Conservation (phyloP, 2,329 filamentous ascomycete species). For the Penicillium sp. region DNA sequence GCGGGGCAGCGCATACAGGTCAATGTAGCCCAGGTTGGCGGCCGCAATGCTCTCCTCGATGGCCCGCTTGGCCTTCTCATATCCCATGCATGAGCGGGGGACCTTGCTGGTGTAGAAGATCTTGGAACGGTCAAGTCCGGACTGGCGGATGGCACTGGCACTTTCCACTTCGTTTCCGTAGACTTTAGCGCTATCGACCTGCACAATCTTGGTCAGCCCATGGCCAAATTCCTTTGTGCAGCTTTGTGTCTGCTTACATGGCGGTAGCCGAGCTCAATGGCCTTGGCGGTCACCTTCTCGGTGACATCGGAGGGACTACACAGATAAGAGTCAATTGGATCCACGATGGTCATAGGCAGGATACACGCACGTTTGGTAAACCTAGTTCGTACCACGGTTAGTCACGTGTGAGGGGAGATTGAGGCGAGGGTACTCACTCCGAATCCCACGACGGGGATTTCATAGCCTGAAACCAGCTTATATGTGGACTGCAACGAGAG, state of each 20-base stretch:
- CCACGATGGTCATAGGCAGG: not conserved
- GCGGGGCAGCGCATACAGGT: constrained; percentile 52
- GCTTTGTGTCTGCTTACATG: constrained; percentile 46
- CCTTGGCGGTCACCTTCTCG: constrained; percentile 60
- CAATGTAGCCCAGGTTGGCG: constrained; percentile 66
- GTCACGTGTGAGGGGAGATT: not conserved
- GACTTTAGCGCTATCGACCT: constrained; percentile 60
- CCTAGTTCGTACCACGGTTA: constrained; percentile 26
- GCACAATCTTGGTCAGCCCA: not conserved
- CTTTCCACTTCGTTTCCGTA: constrained; percentile 62
- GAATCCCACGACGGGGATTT: constrained; percentile 44
- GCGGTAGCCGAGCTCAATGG: constrained; percentile 57
- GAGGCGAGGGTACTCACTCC: constrained; percentile 34
- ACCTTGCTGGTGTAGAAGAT: constrained; percentile 67
- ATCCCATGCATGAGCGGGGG: constrained; percentile 55
- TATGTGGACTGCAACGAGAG: constrained; percentile 37
- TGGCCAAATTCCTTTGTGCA: not conserved
- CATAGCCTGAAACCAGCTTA: constrained; percentile 42
- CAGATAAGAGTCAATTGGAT: not conserved
- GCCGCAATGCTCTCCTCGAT: constrained; percentile 64
- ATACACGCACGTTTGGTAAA: constrained; percentile 42
- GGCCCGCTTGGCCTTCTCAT: constrained; percentile 64
- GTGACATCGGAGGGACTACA: constrained; percentile 56
- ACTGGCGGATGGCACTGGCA: constrained; percentile 53
- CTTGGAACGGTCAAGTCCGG: constrained; percentile 54